Conservation (phyloP, 768 basidiomycete genomes). For the Stropharia rugosoannulata region DNA sequence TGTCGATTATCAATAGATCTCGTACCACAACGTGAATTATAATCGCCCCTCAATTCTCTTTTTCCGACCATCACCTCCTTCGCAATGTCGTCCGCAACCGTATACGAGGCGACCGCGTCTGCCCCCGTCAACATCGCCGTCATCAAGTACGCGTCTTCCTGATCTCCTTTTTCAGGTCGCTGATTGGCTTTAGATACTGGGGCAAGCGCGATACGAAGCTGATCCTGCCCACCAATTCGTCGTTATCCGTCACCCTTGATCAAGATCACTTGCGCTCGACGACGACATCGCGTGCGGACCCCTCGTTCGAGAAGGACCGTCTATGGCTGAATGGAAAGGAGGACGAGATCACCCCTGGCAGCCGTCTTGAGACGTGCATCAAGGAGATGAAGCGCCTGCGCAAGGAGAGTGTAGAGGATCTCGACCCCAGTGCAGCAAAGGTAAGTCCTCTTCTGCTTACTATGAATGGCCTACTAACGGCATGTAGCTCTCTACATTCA, state of each 20-base stretch:
- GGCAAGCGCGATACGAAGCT: constrained; percentile 96
- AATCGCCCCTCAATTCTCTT: constrained; percentile 4
- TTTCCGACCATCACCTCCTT: constrained; percentile 18
- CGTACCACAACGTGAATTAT: constrained; percentile 9
- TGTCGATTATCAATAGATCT: constrained; percentile 5
- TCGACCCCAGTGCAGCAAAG: constrained; percentile 62
- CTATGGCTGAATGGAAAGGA: constrained; percentile 96
- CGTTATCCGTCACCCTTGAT: constrained; percentile 95
- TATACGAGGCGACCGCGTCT: constrained; percentile 84
- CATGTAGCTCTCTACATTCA: constrained; percentile 63
- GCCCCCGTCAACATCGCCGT: constrained; percentile 98
- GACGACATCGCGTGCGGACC: constrained; percentile 86
- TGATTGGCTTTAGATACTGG: constrained; percentile 74
- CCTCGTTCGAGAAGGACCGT: constrained; percentile 69
- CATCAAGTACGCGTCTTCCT: constrained; percentile 71
- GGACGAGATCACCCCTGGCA: constrained; percentile 82
- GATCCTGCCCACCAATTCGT: constrained; percentile 96
- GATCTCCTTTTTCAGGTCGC: neutral
- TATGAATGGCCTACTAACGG: neutral
- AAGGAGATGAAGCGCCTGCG: constrained; percentile 80
- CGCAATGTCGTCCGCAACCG: constrained; percentile 42
- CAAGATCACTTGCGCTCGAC: constrained; percentile 95
- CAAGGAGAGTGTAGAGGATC: constrained; percentile 67
- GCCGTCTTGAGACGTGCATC: constrained; percentile 84
- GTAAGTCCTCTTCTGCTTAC: constrained; percentile 34